Evolutionary conservation across 176 grass and related monocot genomes (phyloP), one percentile per base, ranked within the genome.

Genomic region (Guadua angustifolia): DNA sequence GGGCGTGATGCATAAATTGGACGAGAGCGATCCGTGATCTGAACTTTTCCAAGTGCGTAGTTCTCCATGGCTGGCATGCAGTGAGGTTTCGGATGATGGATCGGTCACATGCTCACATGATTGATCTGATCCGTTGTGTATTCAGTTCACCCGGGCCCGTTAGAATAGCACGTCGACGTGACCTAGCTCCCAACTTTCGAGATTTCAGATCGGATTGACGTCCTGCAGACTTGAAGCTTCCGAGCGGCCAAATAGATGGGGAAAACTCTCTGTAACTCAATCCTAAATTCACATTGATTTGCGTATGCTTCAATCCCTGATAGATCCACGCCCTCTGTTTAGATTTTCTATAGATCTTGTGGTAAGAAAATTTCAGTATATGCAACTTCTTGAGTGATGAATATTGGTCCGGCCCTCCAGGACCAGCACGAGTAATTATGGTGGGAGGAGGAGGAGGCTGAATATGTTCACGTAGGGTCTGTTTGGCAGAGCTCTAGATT

Each of bases 161-260:
- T 77, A 49, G 87, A 50, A 40, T 11, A 52, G 82, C 72, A 70
- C 39, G 15, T 42, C 86, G 26, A 89, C 78, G 46, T 71, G 83
- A 75, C 88, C 59, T 79, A 42, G 77, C 32, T 80, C 59, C 78
- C 78, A 75, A 69, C 83, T 82, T 82, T 77, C 38, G 71, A 82
- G 79, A 78, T 44, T 86, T 65, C 46, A 19, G 57, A 65, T 83
- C 50, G 67, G 60, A 73, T 64, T 56, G 74, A 65, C 73, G 38
- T 14, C 26, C 50, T 5, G 50, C 18, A 51, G 64, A 32, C 7
- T 66, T 71, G 80, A 72, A 79, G 81, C 45, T 88, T 88, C 80
- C 80, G 25, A 64, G 80, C 46, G 64, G 55, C 46, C 22, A 6
- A 50, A 6, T 53, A 40, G 3, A 6, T 1, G 12, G 59, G 3